Evolutionary conservation across 176 grass and related monocot genomes (phyloP).

Genomic region (Pontederia paniculata): DNA sequence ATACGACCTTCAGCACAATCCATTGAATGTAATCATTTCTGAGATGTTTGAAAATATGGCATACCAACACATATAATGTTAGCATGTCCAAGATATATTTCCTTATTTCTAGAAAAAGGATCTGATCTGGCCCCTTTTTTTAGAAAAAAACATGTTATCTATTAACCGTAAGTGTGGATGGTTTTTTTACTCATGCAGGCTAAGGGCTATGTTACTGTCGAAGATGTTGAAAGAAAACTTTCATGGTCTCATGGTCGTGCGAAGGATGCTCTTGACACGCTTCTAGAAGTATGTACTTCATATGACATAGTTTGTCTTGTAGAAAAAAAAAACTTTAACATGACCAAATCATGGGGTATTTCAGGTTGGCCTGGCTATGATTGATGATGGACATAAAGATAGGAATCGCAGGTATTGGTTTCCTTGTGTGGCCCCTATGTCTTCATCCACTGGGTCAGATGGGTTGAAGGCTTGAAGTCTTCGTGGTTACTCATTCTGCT

Average conservation of each 20-base stretch:
- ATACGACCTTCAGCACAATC: no score
- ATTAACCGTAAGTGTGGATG: not conserved
- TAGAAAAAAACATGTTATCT: not conserved
- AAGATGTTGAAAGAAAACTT: conserved; percentile 60
- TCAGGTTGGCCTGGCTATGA: conserved; percentile 97
- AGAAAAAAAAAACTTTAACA: conserved; percentile 4
- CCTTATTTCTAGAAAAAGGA: not conserved
- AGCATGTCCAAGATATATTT: no score
- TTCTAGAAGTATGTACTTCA: conserved; percentile 59
- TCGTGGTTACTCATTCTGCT: not conserved
- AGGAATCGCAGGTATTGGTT: conserved; percentile 82
- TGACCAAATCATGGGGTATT: not conserved
- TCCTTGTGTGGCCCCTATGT: conserved; percentile 65
- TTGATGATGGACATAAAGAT: conserved; percentile 84
- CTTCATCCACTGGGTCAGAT: conserved; percentile 28
- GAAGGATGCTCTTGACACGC: conserved; percentile 74
- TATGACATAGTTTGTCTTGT: not conserved
- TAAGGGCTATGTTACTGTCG: conserved; percentile 64
- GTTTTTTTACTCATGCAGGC: conserved; percentile 30
- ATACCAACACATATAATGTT: no score
- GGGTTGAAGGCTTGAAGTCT: conserved; percentile 18
- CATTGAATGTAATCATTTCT: no score
- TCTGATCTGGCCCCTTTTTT: not conserved
- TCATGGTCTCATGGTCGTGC: conserved; percentile 72
- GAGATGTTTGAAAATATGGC: no score